Evolutionary conservation across 1,139 yeast genomes (phyloP), one percentile per base, ranked within the genome.

Genomic region (Candida sanyaensis): DNA sequence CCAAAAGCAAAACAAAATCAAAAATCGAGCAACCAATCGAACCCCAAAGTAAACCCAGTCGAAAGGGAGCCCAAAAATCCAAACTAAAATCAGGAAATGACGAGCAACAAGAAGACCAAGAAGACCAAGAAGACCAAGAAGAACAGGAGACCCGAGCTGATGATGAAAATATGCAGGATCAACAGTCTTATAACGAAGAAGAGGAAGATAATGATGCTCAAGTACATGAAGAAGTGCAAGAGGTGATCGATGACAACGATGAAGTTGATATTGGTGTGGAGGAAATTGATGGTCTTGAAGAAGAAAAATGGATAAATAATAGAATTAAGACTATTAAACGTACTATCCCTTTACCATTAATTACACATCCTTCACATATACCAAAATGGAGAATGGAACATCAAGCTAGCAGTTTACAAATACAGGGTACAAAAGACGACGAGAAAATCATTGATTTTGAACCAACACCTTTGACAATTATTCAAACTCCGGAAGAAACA

Each of bases 281-380:
- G 23, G 41, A 45, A 13, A 24, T 39, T 39, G 54, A 50, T 10
- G 30, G 48, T 34, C 27, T 4, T 37, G 48, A 50, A 5, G 60
- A 55, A 32, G 55, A 52, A 5, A 54, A 46, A 6, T 52, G 54
- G 10, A 50, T 49, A 4, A 61, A 55, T 51, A 61, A 64, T 49
- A 71, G 65, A 45, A 45, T 73, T 12, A 66, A 85, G 12, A 72
- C 70, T 8, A 57, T 88, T 21, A 77, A 71, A 36, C 74, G 74
- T 43, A 60, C 78, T 2, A 69, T 81, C 5, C 87, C 90, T 1
- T 75, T 77, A 9, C 86, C 86, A 27, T 66, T 80, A 7, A 75
- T 89, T 5, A 86, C 96, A 0, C 92, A 90, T 61, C 97, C 97
- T 2, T 77, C 82, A 4, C 96, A 90, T 68, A 63, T 79, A 73